Evolutionary conservation across 2,329 filamentous ascomycete genomes (phyloP).

Genomic region (Pseudocercospora musae): DNA sequence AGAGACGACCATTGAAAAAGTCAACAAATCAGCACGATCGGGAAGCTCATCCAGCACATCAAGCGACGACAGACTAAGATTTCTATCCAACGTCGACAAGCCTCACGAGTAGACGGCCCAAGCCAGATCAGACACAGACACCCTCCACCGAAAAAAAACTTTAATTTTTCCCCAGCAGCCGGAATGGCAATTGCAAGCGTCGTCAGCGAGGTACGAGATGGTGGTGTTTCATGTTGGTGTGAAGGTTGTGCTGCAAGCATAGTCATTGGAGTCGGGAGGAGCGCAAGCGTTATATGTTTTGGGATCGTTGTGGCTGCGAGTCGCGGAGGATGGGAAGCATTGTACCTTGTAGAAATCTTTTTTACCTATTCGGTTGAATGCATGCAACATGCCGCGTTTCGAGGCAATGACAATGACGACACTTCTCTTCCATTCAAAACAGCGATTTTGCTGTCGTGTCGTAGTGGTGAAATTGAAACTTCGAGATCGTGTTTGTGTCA

Average conservation of each 20-base stretch:
- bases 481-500: neutral
- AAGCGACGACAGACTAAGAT: conserved; percentile 9
- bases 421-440: neutral
- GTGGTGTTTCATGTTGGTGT: neutral
- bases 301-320: neutral
- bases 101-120: neutral
- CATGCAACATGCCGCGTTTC: neutral
- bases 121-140: neutral
- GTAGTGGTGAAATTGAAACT: neutral
- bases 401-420: neutral
- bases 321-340: neutral
- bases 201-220: neutral
- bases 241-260: neutral
- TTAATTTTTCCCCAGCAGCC: neutral
- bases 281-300: neutral
- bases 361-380: neutral
- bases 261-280: neutral
- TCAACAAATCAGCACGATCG: conserved; percentile 20
- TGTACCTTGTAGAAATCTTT: neutral
- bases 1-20: conserved; percentile 11
- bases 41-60: conserved; percentile 18
- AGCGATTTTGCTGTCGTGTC: neutral
- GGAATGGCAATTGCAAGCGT: neutral
- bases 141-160: no score
- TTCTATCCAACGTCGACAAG: conserved; percentile 19